Conservation (phyloP, 2,329 filamentous ascomycete species). For the Cylindrodendrum hubeiense region DNA sequence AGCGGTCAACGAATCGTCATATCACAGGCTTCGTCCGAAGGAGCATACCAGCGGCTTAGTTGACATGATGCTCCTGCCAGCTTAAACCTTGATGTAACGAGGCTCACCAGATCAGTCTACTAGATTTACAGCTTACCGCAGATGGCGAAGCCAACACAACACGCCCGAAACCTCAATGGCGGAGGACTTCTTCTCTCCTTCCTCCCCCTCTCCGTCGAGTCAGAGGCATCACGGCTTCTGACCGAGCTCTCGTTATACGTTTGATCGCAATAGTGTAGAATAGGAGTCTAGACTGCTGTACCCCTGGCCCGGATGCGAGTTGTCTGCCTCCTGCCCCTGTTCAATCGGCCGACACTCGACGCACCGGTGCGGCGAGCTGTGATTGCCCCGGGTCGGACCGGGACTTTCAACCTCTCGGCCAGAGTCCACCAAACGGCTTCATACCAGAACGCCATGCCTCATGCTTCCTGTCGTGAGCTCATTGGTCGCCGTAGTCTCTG, state of each 20-base stretch:
- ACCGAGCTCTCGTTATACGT: conserved; percentile 5
- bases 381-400: conserved; percentile 13
- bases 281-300: background rate
- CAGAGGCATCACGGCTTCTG: conserved; percentile 11
- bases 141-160: background rate
- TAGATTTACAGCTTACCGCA: background rate
- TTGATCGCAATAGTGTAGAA: conserved; percentile 6
- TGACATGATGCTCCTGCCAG: no score
- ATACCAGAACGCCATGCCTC: background rate
- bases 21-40: background rate
- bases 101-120: background rate
- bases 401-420: background rate
- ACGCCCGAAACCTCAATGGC: background rate
- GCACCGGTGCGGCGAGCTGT: background rate
- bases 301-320: background rate
- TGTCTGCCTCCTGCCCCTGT: background rate
- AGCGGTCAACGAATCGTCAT: background rate
- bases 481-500: background rate
- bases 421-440: background rate
- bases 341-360: conserved; percentile 12
- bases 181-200: background rate
- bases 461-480: background rate
- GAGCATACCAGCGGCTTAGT: background rate
- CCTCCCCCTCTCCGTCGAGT: conserved; percentile 7
- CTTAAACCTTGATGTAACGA: background rate